Evolutionary conservation across 1,284 basidiomycete species (phyloP), one percentile per base, ranked within the genome.

Genomic region (Apiotrichum akiyoshidainum): DNA sequence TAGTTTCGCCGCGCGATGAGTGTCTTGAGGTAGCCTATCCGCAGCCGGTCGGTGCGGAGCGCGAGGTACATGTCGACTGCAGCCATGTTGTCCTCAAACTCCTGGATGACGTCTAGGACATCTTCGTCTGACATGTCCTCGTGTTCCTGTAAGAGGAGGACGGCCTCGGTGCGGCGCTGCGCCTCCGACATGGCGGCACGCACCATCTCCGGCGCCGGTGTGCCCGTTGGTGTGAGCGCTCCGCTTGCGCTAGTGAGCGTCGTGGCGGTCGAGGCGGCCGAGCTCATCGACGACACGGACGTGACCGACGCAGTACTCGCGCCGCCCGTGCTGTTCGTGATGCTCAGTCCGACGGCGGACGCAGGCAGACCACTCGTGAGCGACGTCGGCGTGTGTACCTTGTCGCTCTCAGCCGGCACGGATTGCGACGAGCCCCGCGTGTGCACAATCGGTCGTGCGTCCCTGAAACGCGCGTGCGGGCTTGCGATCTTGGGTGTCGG

Each of bases 1-100:
- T 31, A 31, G 26, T 3, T 6, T 5, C 35, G 37, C 12, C 48
- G 34, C 19, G 34, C 35, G 10, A 50, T 17, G 1, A 50, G 48
- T 12, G 21, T 22, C 35, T 26, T 21, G 48, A 50, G 35, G 48
- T 50, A 50, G 6, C 35, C 35, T 12, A 37, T 11, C 14, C 49
- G 55, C 31, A 54, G 48, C 16, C 40, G 42, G 9, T 50, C 66
- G 64, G 46, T 60, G 56, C 51, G 65, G 54, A 56, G 68, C 1
- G 72, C 74, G 35, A 75, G 60, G 59, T 73, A 75, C 34, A 66
- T 70, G 61, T 74, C 72, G 10, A 68, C 70, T 11, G 67, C 62
- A 10, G 62, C 63, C 31, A 71, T 64, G 61, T 66, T 70, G 12
- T 49, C 52, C 59, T 72, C 70, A 61, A 75, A 75, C 54, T 73